A percentile compares a stretch with the other conserved stretches of the same genome.
phyloP scores from a whole-genome alignment of 345 rosid genomes.

The Eucalyptus sp. region DNA sequence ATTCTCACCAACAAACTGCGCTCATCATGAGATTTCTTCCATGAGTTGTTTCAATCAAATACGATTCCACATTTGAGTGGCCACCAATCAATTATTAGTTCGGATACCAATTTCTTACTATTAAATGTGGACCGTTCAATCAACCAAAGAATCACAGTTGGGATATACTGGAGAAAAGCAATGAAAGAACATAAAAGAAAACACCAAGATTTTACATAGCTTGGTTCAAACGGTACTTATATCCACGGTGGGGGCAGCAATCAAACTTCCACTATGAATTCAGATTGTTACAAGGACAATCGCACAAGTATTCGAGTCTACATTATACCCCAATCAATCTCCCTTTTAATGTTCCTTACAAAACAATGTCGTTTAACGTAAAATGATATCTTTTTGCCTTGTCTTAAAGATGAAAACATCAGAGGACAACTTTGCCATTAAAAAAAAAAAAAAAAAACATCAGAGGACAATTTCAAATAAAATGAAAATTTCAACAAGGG shows the following conservation, averaged over 20 bases:
- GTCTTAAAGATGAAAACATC: no score
- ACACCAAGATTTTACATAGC: background rate
- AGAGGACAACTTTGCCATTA: no score
- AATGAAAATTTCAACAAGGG: no score
- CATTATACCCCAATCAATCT: background rate
- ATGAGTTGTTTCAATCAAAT: background rate
- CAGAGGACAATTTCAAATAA: no score
- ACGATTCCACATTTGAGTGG: background rate
- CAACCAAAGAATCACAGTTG: background rate
- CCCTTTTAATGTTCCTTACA: no score
- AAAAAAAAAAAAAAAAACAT: no score
- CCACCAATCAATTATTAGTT: background rate
- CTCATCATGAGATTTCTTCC: background rate
- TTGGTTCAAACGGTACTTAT: background rate
- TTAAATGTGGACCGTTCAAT: background rate
- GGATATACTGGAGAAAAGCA: background rate
- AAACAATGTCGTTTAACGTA: no score
- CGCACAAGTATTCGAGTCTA: background rate
- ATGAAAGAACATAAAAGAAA: background rate
- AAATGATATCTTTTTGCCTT: no score
- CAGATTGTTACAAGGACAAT: background rate
- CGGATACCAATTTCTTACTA: background rate
- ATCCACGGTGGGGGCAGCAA: background rate
- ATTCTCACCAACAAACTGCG: background rate
- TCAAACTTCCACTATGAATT: background rate